These are phyloP conservation scores for Exophiala oligosperma DNA, from an alignment of 2,329 filamentous ascomycete genomes.

Conservation along the genomic window DNA sequence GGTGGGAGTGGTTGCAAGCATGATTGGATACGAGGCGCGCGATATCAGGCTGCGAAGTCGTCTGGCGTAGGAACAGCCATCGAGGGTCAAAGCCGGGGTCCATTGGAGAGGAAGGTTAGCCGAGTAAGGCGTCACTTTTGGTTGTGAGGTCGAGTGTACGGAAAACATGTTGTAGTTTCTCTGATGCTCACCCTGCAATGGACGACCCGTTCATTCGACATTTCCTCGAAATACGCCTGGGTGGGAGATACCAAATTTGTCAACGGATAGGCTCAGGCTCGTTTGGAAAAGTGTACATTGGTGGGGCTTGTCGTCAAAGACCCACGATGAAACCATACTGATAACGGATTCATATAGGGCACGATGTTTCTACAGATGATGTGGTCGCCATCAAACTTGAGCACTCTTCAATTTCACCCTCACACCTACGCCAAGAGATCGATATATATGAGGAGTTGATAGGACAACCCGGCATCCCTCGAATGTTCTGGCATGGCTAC, in stretches of 20 bases:
- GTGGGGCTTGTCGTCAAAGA: not conserved
- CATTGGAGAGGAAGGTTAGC: too few relatives aligned
- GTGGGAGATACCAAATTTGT: not conserved
- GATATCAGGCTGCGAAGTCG: too few relatives aligned
- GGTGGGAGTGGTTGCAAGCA: too few relatives aligned
- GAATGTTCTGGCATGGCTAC: constrained; percentile 18
- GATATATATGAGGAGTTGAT: constrained; percentile 11
- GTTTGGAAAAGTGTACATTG: not conserved
- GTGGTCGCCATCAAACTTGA: constrained; percentile 28
- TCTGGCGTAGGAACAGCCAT: too few relatives aligned
- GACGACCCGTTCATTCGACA: not conserved
- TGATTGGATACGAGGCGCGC: too few relatives aligned
- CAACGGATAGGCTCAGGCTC: not conserved
- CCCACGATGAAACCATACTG: not conserved
- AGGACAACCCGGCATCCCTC: constrained; percentile 11
- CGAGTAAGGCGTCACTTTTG: too few relatives aligned
- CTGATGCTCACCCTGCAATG: constrained; percentile 33
- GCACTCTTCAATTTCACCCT: constrained; percentile 1
- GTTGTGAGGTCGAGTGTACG: too few relatives aligned
- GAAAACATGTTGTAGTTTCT: too few relatives aligned
- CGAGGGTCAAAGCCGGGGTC: too few relatives aligned
- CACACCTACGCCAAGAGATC: not conserved
- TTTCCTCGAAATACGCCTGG: constrained; percentile 1
- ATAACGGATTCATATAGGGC: not conserved
- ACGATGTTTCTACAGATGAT: constrained; percentile 3